Evolutionary conservation across 495 filamentous ascomycete genomes (phyloP), one percentile per base, ranked within the genome.

Genomic region (Penicillium robsamsonii): DNA sequence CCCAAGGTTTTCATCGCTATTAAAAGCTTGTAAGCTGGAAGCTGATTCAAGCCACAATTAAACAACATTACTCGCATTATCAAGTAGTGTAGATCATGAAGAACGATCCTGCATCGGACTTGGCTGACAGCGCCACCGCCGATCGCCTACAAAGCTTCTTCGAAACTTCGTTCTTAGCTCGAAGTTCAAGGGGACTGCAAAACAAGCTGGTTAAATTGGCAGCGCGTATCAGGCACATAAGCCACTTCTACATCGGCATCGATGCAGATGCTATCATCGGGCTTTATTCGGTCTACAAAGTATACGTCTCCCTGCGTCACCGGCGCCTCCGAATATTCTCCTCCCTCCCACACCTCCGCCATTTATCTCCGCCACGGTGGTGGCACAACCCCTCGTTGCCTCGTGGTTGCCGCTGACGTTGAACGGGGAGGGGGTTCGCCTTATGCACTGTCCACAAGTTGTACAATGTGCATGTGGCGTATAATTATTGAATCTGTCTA

Each of bases 91-190:
- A 38, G 15, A 29, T 17, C 24, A 29, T 25, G 8, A 46, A 15
- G 11, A 46, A 30, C 11, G 25, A 30, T n/a, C 25, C 12, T 46
- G 25, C 12, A 5, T 46, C 20, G 22, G 33, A 2, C 47, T 31
- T 45, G 41, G 40, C 41, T 46, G 44, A 46, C 18, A 44, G 41
- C 51, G 51, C 51, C 51, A 54, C 51, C 22, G 51, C 20, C 51
- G 51, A 54, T 46, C 42, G 15, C 30, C 18, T 18, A 46, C 12
- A 10, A 53, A 54, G 51, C 51, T 54, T 54, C 52, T 46, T 38
- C 22, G 17, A 46, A 46, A 46, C 52, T 22, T 33, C 42, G 22
- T 46, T 46, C 46, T 22, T 43, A 18, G 10, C 0, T 25, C 15
- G 4, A 24, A 53, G 10, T 31, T 8, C 27, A 24, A 33, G 13